Evolutionary conservation across 2,329 filamentous ascomycete species (phyloP).

Genomic region (Cercospora brassicicola): DNA sequence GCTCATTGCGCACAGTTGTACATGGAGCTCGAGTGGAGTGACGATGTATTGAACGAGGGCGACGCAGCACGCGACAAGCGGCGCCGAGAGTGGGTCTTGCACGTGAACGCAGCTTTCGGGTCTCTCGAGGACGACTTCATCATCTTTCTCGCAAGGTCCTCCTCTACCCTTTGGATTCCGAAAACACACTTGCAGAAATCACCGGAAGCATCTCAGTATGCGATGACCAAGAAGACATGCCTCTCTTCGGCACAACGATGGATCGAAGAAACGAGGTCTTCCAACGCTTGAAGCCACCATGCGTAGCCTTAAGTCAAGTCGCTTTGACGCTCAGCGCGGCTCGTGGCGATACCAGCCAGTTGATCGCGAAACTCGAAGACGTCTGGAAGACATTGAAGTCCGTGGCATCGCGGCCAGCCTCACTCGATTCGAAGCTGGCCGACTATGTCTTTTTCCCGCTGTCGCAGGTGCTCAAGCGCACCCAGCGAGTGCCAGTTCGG

Average conservation of each 20-base stretch:
- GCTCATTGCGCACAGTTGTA: slow-evolving; percentile 5
- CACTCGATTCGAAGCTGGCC: slow-evolving; percentile 76
- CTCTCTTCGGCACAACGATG: slow-evolving; percentile 28
- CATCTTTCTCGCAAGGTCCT: background rate
- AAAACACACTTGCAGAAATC: background rate
- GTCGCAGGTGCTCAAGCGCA: slow-evolving; percentile 77
- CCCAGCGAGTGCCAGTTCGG: slow-evolving; percentile 68
- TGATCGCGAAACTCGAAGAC: slow-evolving; percentile 51
- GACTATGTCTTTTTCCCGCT: slow-evolving; percentile 96
- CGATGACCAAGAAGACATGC: slow-evolving; percentile 15
- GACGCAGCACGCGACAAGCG: slow-evolving; percentile 6
- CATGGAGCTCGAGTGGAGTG: background rate
- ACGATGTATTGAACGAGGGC: background rate
- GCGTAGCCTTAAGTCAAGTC: slow-evolving; percentile 59
- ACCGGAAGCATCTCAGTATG: background rate
- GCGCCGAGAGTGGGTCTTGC: slow-evolving; percentile 4
- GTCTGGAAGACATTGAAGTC: slow-evolving; percentile 47
- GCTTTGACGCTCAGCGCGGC: slow-evolving; percentile 53
- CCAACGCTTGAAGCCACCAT: slow-evolving; percentile 58
- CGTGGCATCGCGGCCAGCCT: slow-evolving; percentile 37
- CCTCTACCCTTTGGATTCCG: background rate
- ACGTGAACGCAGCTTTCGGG: background rate
- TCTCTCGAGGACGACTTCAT: background rate
- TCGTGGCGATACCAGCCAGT: slow-evolving; percentile 43
- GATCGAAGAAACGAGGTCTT: slow-evolving; percentile 43